Conservation (phyloP, 2,329 filamentous ascomycete genomes). For the Trichothecium roseum region DNA sequence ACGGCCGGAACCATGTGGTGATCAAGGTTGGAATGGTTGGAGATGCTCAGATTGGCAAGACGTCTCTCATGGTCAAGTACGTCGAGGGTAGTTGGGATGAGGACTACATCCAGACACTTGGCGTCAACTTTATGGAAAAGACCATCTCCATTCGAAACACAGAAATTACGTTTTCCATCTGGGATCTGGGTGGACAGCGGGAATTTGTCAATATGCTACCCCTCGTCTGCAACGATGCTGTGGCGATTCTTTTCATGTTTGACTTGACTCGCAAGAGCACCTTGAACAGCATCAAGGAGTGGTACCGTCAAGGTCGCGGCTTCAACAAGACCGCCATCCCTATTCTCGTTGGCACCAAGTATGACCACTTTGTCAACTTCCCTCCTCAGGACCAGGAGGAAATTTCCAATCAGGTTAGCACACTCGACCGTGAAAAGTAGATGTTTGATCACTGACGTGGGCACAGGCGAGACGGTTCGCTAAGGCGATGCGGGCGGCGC, state of each 20-base stretch:
- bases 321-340: conserved; percentile 99
- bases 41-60: conserved; percentile 98
- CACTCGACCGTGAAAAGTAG: no score
- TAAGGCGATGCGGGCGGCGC: conserved; percentile 92
- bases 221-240: conserved; percentile 97
- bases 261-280: conserved; percentile 97
- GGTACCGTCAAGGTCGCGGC: conserved; percentile 93
- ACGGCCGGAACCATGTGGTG: conserved; percentile 65
- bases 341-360: conserved; percentile 94
- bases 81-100: conserved; percentile 99
- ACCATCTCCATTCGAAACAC: conserved; percentile 99
- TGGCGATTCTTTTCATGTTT: conserved; percentile 99
- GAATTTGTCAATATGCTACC: conserved; percentile 99
- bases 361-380: conserved; percentile 99
- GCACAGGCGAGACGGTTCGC: conserved; percentile 81
- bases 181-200: conserved; percentile 94
- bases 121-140: conserved; percentile 99
- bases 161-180: conserved; percentile 98
- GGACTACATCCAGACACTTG: conserved; percentile 97
- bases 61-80: conserved; percentile 98
- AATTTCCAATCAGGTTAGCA: conserved; percentile 79
- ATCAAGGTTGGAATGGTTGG: conserved; percentile 99
- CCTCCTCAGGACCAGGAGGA: conserved; percentile 96
- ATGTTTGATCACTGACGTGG: conserved; percentile 5
- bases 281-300: conserved; percentile 98